Evolutionary conservation across 441 rosid species (phyloP), one percentile per base, ranked within the genome.

Genomic region (Omphalea diandra): DNA sequence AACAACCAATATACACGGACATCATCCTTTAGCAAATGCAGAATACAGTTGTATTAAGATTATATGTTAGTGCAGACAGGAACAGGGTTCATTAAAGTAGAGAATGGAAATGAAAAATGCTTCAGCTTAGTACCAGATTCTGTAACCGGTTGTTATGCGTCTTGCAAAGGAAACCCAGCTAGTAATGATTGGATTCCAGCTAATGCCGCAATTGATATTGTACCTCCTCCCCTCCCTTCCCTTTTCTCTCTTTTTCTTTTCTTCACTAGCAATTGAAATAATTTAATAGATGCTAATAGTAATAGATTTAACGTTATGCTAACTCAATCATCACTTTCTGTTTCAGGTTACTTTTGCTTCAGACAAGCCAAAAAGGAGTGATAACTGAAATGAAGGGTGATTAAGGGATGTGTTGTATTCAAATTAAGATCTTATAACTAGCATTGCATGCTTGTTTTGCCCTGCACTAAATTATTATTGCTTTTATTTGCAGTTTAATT

Each of bases 121-220:
- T 84, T 83, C 73, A 68, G 50, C 69, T 73, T 87, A 18, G 75
- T 29, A 32, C 78, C 83, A 4, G 79, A 86, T 67, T 11, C 53
- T 2, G 72, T 35, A 2, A 24, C 54, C 27, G 20, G 1, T 50
- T 71, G 65, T 1, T 88, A 85, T 41, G 65, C 73, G 63, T 73
- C 95, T 46, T 68, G 81, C 81, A 79, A 67, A 70, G 89, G 95
- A 56, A 89, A 87, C 73, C 92, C 92, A 0, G 92, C 92, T 3
- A 87, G 90, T 15, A 89, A 89, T 58, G 95, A 87, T 17, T 87
- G 92, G 92, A 77, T 80, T 73, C 95, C 95, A 0, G 75, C 79
- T 52, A 50, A 82, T 64, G 49, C 70, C 43, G 79, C 44, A 32
- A 18, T 27, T 11, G 32, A 2, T 17, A 15, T 18, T n/a, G n/a